Evolutionary conservation across 2,329 filamentous ascomycete species (phyloP), one percentile per base, ranked within the genome.

Genomic region (Colletotrichum sp.): DNA sequence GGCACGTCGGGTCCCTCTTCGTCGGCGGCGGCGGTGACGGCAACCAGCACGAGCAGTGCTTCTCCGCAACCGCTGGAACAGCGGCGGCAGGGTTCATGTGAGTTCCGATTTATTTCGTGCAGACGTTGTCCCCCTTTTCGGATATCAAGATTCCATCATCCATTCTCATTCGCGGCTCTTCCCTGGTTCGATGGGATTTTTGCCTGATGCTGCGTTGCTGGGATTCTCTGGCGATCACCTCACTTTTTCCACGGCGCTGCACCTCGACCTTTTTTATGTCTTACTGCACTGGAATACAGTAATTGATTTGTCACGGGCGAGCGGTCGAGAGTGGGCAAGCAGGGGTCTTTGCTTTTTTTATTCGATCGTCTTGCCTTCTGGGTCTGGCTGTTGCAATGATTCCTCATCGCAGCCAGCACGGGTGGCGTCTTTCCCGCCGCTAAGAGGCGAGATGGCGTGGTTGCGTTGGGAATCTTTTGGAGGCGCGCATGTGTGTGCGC

Each of bases 1-100:
- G 34, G 18, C 52, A 55, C 43, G 24, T 60, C 77, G 81, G 80
- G 38, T 48, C 18, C 9, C 18, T 48, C 38, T 43, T 43, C 38
- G 16, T 43, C 67, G 60, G 15, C 67, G 38, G 32, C n/a, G n/a
- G 61, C 30, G 36, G 55, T 21, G n/a, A 68, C 32, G 67, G 68
- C 18, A 8, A 30, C 18, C 18, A 32, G n/a, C 28, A 21, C 28
- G 58, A 55, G 16, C 28, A 32, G n/a, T 30, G 30, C 28, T 13
- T 32, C 57, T 52, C 28, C 24, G 10, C 61, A 63, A 9, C 30
- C 15, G 58, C 21, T 16, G 55, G 24, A 8, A 4, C 30, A 32
- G 43, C 34, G 58, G 43, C 70, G n/a, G 43, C 64, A 74, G 74
- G 70, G 57, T 52, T 76, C 34, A 16, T 36, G 74, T 76, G 57